Evolutionary conservation across 148 eudicot genomes (phyloP), one percentile per base, ranked within the genome.

Genomic region (Vaccinium corymbosum): DNA sequence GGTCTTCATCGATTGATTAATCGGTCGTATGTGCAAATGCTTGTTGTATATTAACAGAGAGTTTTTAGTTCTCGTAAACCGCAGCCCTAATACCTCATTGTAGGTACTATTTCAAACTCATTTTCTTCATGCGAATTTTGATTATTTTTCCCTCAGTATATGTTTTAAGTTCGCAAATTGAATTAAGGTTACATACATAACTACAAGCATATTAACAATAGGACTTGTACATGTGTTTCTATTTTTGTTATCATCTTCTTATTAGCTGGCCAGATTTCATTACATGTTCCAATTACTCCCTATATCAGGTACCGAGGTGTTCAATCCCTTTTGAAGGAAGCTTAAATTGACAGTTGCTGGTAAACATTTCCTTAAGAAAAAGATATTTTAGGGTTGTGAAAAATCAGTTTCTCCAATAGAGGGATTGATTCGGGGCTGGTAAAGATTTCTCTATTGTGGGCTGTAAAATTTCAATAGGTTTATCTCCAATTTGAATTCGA

Each of bases 381-480:
- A 17, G 2, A 48, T 76, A 73, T 22, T 49, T 32, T 74, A 38
- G 62, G 22, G 72, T 75, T 51, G 77, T 50, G 86, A 84, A 68
- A 55, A 52, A 46, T 85, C 46, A 46, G 32, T 81, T 79, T 13
- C 51, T 76, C 48, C 27, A 35, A 9, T 81, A 56, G 46, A 35
- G 81, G 78, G n/a, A 81, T 53, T 82, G 80, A 80, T 83, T 61
- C 76, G 81, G 83, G 82, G 74, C 76, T 51, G 14, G 46, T 42
- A 42, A 42, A 42, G 46, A 42, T 42, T 42, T 42, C 57, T 57
- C 84, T 51, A 38, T 64, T 83, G 81, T 15, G 81, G 74, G 83
- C 61, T 73, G 59, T 83, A n/a, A 88, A 85, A 91, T 93, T 95
- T 91, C 84, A 88, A 73, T 87, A 74, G 81, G 88, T 57, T 84